Percentiles rank a stretch among this genome's conserved stretches.
phyloP scores from a whole-genome alignment of 2,329 filamentous ascomycete genomes.

The Fusarium anthophilum region DNA sequence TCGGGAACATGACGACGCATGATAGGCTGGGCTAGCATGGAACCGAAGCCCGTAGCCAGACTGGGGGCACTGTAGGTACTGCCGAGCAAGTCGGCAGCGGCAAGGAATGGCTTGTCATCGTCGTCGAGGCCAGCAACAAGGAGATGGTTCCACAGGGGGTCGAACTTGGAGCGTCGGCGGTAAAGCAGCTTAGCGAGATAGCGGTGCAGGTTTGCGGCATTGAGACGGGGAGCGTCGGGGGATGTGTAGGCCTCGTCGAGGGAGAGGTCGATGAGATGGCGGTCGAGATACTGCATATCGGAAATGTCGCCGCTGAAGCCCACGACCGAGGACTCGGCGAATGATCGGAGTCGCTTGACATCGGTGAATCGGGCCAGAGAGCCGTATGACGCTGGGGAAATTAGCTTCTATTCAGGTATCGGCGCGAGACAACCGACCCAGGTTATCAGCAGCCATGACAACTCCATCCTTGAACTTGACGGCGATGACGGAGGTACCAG shows the following conservation, averaged over 20 bases:
- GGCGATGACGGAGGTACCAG: constrained; percentile 93
- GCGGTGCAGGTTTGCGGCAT: constrained; percentile 93
- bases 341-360: constrained; percentile 92
- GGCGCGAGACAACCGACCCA: constrained; percentile 67
- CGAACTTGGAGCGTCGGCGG: constrained; percentile 92
- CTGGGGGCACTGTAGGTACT: constrained; percentile 90
- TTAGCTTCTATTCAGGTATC: constrained; percentile 5
- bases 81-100: constrained; percentile 89
- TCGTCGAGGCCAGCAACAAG: constrained; percentile 90
- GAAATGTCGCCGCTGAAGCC: constrained; percentile 97
- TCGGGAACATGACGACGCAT: constrained; percentile 86
- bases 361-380: constrained; percentile 96
- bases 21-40: constrained; percentile 91
- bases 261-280: constrained; percentile 85
- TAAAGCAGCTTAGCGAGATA: constrained; percentile 98
- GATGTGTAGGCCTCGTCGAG: constrained; percentile 86
- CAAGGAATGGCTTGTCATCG: constrained; percentile 84
- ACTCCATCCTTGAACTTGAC: constrained; percentile 97
- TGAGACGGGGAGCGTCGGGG: constrained; percentile 63
- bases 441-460: constrained; percentile 95
- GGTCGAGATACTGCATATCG: constrained; percentile 99
- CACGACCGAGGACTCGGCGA: constrained; percentile 84
- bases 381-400: constrained; percentile 84
- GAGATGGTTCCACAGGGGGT: constrained; percentile 96
- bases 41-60: constrained; percentile 92